Evolutionary conservation across 176 grass and related monocot genomes (phyloP).

Genomic region (maize (Zea mays)): Zm-B73-REFERENCE-NAM-5.0 NC_050098.1:30628001-30628500

Average conservation of each 20-base stretch:
- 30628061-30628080: not conserved
- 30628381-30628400: constrained; percentile 92
- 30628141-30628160: not conserved
- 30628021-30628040: not conserved
- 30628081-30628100: not conserved
- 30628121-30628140: not conserved
- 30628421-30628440: constrained; percentile 27
- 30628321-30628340: constrained; percentile 75
- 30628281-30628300: constrained; percentile 70
- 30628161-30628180: not conserved
- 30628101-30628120: not conserved
- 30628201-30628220: constrained; percentile 6
- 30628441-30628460: constrained; percentile 7
- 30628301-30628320: constrained; percentile 77
- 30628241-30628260: constrained; percentile 34
- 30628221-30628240: constrained; percentile 16
- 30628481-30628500: constrained; percentile 1
- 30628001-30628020: not conserved
- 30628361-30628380: constrained; percentile 79
- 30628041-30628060: constrained; percentile 2
- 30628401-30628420: constrained; percentile 26
- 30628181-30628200: too few species aligned
- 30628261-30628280: constrained; percentile 85
- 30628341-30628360: constrained; percentile 72
- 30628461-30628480: constrained; percentile 20